Base-by-base conservation (phyloP, 1,139 yeast genomes). In the Yamadazyma siamensis region DNA sequence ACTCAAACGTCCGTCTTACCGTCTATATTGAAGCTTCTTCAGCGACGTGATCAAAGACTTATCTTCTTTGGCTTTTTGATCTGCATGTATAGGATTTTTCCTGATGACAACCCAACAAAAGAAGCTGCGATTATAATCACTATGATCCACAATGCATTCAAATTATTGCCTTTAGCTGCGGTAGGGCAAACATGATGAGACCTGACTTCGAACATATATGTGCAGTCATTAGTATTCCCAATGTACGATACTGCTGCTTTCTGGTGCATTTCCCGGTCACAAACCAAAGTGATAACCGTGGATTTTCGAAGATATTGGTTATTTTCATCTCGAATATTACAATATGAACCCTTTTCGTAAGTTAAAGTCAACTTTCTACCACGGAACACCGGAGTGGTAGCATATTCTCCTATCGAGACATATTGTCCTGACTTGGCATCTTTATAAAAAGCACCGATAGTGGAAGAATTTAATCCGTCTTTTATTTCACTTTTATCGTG, bases 171-270 rank as follows among this genome's bases (percentile, higher is more conserved):
- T 57, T 70, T 50, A 35, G 80, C 77, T 8, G 86, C 80, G 0
- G 89, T 81, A 0, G 95, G 88, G 56, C 96, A 88, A 0, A 95
- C 96, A 53, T 82, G 85, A 29, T 85, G 80, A 4, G 95, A 84
- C 43, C 88, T 63, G 16, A 86, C 87, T 52, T 88, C 96, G 54
- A 88, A 88, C 49, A 82, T 75, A 56, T 83, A 88, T 22, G 83
- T 75, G 56, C 96, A 88, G 38, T 86, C 84, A 54, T 85, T 75
- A 23, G 75, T 53, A 11, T 77, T 76, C 1, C 94, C 94, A 20
- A 88, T 70, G 49, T 72, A 87, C 6, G 86, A 71, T 1, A 87
- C 65, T 25, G 75, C 65, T 0, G 94, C 95, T 43, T 75, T 77
- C 10, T 76, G 61, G 49, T 73, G 56, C 52, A 84, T 73, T 34